Percentiles rank a stretch among this genome's conserved stretches.
These are phyloP conservation scores for Parachaetomium inaequale DNA, from an alignment of 495 filamentous ascomycete species.

Conservation along the genomic window DNA sequence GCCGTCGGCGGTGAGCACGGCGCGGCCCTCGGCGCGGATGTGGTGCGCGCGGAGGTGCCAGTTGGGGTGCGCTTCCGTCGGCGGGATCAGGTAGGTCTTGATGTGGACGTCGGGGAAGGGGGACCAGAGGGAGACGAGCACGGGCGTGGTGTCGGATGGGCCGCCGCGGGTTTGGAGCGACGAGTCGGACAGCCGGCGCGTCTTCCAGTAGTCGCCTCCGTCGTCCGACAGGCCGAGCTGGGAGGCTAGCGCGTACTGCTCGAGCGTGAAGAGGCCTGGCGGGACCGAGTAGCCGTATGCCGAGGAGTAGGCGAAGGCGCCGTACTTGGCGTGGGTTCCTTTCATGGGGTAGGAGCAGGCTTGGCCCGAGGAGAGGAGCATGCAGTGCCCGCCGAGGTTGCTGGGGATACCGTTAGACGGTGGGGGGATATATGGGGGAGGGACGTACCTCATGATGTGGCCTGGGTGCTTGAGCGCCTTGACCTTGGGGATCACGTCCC, in stretches of 20 bases:
- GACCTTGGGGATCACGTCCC: conserved; percentile 48
- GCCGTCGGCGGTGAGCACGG: conserved; percentile 66
- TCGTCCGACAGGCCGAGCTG: conserved; percentile 75
- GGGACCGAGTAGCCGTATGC: conserved; percentile 74
- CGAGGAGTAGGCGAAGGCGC: conserved; percentile 70
- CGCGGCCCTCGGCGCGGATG: conserved; percentile 50
- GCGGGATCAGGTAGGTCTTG: conserved; percentile 60
- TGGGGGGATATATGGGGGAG: conserved; percentile 3
- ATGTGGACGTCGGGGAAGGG: conserved; percentile 64
- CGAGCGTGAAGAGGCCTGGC: conserved; percentile 68
- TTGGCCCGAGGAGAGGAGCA: conserved; percentile 71
- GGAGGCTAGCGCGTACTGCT: conserved; percentile 70
- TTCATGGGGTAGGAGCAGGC: conserved; percentile 76
- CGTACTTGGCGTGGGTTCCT: conserved; percentile 78
- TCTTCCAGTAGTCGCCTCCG: conserved; percentile 75
- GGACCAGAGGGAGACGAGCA: conserved; percentile 64
- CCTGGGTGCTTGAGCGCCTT: conserved; percentile 61
- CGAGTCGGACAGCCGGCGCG: conserved; percentile 57
- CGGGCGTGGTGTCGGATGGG: conserved; percentile 42
- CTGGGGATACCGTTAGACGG: conserved; percentile 8
- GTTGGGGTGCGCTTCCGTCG: conserved; percentile 51
- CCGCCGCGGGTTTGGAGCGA: conserved; percentile 50
- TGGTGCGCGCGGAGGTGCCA: conserved; percentile 68
- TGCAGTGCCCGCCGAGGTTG: conserved; percentile 61
- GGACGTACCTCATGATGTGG: conserved; percentile 58